Evolutionary conservation across 2,329 filamentous ascomycete genomes (phyloP).

Genomic region (Microcyclosporella mali): DNA sequence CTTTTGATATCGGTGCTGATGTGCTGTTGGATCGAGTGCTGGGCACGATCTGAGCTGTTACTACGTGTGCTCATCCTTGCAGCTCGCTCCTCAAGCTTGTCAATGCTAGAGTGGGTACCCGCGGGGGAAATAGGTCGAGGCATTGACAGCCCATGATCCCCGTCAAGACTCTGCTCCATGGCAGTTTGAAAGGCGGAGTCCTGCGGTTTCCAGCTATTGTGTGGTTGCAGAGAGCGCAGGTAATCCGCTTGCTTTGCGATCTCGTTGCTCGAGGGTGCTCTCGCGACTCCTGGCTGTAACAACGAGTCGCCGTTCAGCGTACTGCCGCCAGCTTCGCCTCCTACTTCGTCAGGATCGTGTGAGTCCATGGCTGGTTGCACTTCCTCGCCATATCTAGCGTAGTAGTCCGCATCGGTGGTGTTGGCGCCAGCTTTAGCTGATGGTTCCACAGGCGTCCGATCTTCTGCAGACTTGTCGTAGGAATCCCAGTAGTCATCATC

Average conservation of each 20-base stretch:
- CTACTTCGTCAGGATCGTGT: constrained; percentile 70
- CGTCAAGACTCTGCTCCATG: constrained; percentile 10
- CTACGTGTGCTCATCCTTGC: constrained; percentile 23
- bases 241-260: constrained; percentile 15
- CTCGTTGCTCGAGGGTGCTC: background rate
- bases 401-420: constrained; percentile 61
- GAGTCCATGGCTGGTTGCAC: constrained; percentile 77
- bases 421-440: constrained; percentile 53
- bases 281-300: constrained; percentile 5
- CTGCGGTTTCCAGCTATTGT: constrained; percentile 14
- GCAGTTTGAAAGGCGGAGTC: constrained; percentile 14
- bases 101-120: constrained; percentile 44
- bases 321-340: constrained; percentile 42
- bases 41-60: constrained; percentile 48
- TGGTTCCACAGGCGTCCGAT: constrained; percentile 57
- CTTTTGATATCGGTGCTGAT: constrained; percentile 72
- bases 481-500: constrained; percentile 73
- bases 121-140: constrained; percentile 47
- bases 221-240: constrained; percentile 15
- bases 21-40: constrained; percentile 72
- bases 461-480: constrained; percentile 64
- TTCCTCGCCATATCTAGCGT: constrained; percentile 63
- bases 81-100: constrained; percentile 47
- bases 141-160: constrained; percentile 25
- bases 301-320: constrained; percentile 51